A percentile compares a stretch with the other conserved stretches of the same genome.
Conservation (phyloP, 129 eudicot genomes). For the Gnaphalium uliginosum region DNA sequence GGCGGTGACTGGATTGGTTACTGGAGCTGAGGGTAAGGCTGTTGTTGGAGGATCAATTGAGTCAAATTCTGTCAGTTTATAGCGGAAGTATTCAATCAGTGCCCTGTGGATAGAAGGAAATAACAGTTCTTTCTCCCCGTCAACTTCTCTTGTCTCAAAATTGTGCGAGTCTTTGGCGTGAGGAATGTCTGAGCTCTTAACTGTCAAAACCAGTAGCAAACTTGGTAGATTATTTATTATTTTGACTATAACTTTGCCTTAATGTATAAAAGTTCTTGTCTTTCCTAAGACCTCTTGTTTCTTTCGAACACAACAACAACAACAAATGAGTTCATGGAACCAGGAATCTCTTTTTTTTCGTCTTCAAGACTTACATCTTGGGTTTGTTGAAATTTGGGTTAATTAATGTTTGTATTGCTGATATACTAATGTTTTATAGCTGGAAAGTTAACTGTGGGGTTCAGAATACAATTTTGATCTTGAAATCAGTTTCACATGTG, state of each 20-base stretch:
- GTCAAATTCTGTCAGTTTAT: slow-evolving; percentile 45
- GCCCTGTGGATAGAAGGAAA: slow-evolving; percentile 40
- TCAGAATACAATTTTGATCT: background rate
- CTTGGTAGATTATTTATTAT: background rate
- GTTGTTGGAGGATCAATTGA: slow-evolving; percentile 54
- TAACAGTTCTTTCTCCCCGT: slow-evolving; percentile 30
- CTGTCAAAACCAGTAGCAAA: slow-evolving; percentile 30
- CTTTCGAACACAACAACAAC: too few species aligned
- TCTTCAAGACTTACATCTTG: background rate
- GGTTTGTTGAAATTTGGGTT: background rate
- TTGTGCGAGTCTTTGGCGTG: slow-evolving; percentile 22
- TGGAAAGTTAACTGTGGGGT: background rate
- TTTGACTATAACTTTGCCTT: too few species aligned
- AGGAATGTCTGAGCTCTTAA: slow-evolving; percentile 23
- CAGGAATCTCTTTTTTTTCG: background rate
- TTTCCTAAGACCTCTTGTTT: too few species aligned
- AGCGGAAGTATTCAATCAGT: slow-evolving; percentile 32
- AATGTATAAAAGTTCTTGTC: too few species aligned
- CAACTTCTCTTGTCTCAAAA: slow-evolving; percentile 20
- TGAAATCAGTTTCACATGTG: background rate
- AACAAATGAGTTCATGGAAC: too few species aligned
- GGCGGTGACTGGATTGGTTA: slow-evolving; percentile 46
- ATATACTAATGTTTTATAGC: background rate
- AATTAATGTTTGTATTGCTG: background rate
- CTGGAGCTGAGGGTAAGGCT: slow-evolving; percentile 46